Base-by-base conservation (phyloP, 441 rosid species). In the Adansonia gregorii region DNA sequence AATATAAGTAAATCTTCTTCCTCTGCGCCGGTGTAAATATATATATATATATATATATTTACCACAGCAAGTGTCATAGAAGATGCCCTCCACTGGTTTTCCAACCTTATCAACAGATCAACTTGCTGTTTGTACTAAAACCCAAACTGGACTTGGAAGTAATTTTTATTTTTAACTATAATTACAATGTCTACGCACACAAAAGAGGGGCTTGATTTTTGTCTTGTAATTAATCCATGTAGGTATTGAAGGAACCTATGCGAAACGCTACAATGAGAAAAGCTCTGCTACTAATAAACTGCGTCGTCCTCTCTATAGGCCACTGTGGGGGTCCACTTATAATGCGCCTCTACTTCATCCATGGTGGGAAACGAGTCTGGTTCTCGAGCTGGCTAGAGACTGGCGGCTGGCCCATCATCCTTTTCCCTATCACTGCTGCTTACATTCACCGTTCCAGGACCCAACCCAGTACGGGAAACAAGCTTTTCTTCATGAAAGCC, bases 281-380 rank as follows among this genome's bases (percentile, higher is more conserved):
- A 58, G 48, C 81, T 75, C 80, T 86, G 7, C 85, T 91, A 35
- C 2, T 56, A 19, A 7, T 19, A 19, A 56, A 56, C 24, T 56
- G 61, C 27, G 8, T 58, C 63, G 17, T 56, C 27, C 61, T 56
- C 8, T 7, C 59, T 2, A 56, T 56, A 56, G 27, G 61, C 27
- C 7, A 56, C 27, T 56, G 61, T 20, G 5, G 4, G 2, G 27
- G 61, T 56, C 27, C 61, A 56, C 61, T 56, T 20, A 19, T 56
- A 4, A 20, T 20, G 3, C 61, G 56, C 56, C 56, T 52, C 56
- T 52, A 52, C 56, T 52, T 52, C 56, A 14, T 52, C 56, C 19
- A 52, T 56, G 61, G 61, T 56, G 61, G 27, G 3, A 56, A 56
- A 19, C 61, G 27, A 19, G 11, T 56, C 61, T 56, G 61, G 61